Evolutionary conservation across 768 basidiomycete genomes (phyloP), one percentile per base, ranked within the genome.

Genomic region (Coprinellus aureogranulatus): DNA sequence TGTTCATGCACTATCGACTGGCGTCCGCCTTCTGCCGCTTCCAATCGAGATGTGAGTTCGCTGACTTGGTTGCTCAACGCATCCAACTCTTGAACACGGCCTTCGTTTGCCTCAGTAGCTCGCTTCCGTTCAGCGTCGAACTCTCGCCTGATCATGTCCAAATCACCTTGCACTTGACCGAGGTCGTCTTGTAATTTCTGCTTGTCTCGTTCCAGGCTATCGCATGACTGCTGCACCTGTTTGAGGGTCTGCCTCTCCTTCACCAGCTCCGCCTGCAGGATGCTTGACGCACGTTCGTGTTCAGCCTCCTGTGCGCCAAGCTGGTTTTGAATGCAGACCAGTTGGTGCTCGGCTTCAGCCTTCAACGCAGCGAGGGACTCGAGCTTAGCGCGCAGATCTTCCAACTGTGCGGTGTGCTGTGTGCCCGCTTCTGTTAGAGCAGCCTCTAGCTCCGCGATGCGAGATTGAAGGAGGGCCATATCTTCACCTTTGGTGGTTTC

Each of bases 221-320:
- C 34, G 50, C 34, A 52, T 16, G 50, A 52, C 22, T 52, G 50
- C 22, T 52, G 50, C 16, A 34, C 50, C 25, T 52, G 50, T 20
- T 52, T 37, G 20, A 31, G 50, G 34, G 2, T 52, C 31, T 52
- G 50, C 22, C 50, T 37, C 50, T 52, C 50, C 25, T 52, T 37
- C 11, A 23, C 39, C 16, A 55, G 41, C 49, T 61, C 31, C 11
- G 26, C 34, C 18, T 53, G 41, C 37, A 60, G 26, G 25, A 34
- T 49, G 25, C 45, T 37, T 20, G 23, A 20, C 18, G 47, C 46
- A 9, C 22, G 28, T 6, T 37, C n/a, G 20, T 37, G 30, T 26
- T 52, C 50, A 8, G 34, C 27, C 30, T 34, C 37, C 16, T 20
- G 16, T 10, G 22, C 16, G 23, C 16, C 30, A 34, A 52, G 31